These are phyloP conservation scores for Penicillium nucicola DNA, from an alignment of 495 filamentous ascomycete species.

Conservation along the genomic window DNA sequence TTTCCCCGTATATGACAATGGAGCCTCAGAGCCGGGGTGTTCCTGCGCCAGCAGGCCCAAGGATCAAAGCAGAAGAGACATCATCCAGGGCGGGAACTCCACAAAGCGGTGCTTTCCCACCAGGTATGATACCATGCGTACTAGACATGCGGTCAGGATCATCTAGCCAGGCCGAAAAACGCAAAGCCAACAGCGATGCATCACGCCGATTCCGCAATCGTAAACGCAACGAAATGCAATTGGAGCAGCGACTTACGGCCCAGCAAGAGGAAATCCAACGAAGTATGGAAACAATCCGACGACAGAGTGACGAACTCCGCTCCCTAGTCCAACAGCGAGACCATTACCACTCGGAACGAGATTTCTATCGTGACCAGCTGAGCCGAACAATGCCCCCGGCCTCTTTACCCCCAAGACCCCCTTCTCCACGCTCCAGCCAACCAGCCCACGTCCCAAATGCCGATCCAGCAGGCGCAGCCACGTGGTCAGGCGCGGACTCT, in stretches of 20 bases:
- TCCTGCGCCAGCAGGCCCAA: constrained; percentile 22
- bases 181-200: constrained; percentile 89
- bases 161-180: constrained; percentile 84
- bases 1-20: constrained; percentile 24
- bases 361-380: constrained; percentile 65
- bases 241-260: constrained; percentile 54
- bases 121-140: constrained; percentile 60
- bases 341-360: constrained; percentile 56
- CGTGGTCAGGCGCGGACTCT: constrained; percentile 9
- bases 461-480: constrained; percentile 5
- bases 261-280: constrained; percentile 59
- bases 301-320: constrained; percentile 58
- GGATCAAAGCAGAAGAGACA: constrained; percentile 33
- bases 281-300: constrained; percentile 48
- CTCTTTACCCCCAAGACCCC: constrained; percentile 38
- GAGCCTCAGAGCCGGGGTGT: constrained; percentile 28
- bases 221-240: constrained; percentile 84
- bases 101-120: constrained; percentile 28
- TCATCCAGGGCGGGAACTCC: constrained; percentile 36
- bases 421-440: constrained; percentile 32
- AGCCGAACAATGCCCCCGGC: constrained; percentile 46
- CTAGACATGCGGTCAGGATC: constrained; percentile 75
- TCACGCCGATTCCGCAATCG: constrained; percentile 85
- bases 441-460: constrained; percentile 1
- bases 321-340: constrained; percentile 52